Evolutionary conservation across 2,329 filamentous ascomycete genomes (phyloP).

Genomic region (Penicillium sp.): DNA sequence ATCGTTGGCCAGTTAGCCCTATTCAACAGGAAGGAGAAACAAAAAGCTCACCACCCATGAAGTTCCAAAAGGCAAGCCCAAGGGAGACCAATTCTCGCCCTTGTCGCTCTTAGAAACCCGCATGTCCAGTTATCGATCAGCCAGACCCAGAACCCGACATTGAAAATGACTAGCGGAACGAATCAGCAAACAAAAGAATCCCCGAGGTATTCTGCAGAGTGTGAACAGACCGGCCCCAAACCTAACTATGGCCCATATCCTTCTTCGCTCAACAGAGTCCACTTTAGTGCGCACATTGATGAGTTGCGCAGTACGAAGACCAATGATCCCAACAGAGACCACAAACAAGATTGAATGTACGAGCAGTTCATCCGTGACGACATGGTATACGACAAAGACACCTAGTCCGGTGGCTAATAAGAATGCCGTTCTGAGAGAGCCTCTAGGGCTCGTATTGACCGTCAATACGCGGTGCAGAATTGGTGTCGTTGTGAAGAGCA

Average conservation of each 20-base stretch:
- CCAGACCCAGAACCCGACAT: conserved; percentile 27
- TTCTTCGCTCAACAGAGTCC: conserved; percentile 11
- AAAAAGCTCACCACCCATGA: conserved; percentile 33
- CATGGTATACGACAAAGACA: conserved; percentile 15
- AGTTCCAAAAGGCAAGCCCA: conserved; percentile 34
- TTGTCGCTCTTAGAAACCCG: conserved; percentile 16
- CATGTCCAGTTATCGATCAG: conserved; percentile 31
- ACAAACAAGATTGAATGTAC: conserved; percentile 22
- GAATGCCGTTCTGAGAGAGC: conserved; percentile 8
- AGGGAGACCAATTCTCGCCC: conserved; percentile 27
- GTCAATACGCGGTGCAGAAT: conserved; percentile 27
- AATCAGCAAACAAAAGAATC: too few species aligned
- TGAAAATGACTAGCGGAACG: conserved; percentile 19
- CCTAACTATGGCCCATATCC: conserved; percentile 25
- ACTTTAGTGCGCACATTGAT: conserved; percentile 11
- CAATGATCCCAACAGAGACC: conserved; percentile 16
- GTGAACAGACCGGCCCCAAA: conserved; percentile 22
- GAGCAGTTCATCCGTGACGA: conserved; percentile 24
- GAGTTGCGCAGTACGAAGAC: conserved; percentile 18
- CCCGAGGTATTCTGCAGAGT: too few species aligned
- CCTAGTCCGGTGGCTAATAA: conserved; percentile 4
- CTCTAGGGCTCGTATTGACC: conserved; percentile 10
- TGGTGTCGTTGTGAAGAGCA: conserved; percentile 27
- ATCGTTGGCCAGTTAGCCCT: background rate
- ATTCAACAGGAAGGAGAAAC: background rate